A percentile compares a stretch with the other conserved stretches of the same genome.
Conservation (phyloP, 345 rosid genomes). For the Diplotaxis tenuifolia region DNA sequence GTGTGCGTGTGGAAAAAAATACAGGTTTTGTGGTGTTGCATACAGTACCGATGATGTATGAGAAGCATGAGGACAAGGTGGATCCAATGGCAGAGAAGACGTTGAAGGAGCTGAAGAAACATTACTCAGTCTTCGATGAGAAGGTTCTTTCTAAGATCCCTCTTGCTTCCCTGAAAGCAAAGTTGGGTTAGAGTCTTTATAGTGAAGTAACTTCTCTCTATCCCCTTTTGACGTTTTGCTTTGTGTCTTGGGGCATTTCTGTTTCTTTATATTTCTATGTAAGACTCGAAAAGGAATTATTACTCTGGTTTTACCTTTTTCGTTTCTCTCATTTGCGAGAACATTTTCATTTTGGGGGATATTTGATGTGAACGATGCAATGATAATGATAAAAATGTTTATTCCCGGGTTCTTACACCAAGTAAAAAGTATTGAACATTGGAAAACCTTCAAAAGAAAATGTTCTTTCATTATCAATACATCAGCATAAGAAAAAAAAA, state of each 20-base stretch:
- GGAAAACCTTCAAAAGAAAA: background rate
- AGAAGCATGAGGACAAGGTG: constrained; percentile 79
- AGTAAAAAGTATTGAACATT: background rate
- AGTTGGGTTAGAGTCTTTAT: constrained; percentile 27
- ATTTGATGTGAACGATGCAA: background rate
- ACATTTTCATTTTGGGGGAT: background rate
- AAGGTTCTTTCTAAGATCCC: constrained; percentile 69
- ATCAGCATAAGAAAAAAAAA: too few relatives aligned
- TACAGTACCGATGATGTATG: constrained; percentile 72
- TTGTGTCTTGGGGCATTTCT: constrained; percentile 3
- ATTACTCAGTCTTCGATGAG: constrained; percentile 60
- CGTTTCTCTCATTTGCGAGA: background rate
- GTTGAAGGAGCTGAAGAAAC: constrained; percentile 56
- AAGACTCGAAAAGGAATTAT: background rate
- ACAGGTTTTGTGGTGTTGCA: constrained; percentile 63
- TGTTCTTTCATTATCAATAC: background rate
- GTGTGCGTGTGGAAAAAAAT: background rate
- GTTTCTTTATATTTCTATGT: background rate
- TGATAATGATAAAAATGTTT: background rate
- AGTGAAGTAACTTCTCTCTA: background rate
- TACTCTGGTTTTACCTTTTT: background rate
- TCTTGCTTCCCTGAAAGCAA: constrained; percentile 48
- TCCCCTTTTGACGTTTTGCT: constrained; percentile 16
- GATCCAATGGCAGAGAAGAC: constrained; percentile 81
- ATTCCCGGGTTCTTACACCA: background rate